These are phyloP conservation scores for Penicillium chermesinum DNA, from an alignment of 495 filamentous ascomycete species.

Conservation along the genomic window DNA sequence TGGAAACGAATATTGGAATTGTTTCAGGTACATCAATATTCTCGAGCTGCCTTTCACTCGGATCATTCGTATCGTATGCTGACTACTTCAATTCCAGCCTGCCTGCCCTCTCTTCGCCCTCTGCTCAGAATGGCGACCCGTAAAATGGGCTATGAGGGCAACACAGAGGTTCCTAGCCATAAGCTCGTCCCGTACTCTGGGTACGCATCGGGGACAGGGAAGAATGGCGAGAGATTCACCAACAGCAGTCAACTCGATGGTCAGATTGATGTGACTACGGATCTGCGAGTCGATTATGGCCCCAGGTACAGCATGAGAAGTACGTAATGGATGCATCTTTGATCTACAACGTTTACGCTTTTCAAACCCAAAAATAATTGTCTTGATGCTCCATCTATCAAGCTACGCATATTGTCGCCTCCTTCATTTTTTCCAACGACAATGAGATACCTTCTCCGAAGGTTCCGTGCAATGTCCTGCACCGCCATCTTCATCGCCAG, in stretches of 20 bases:
- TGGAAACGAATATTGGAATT: slow-evolving; percentile 2
- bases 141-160: background rate
- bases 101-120: background rate
- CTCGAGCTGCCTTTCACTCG: background rate
- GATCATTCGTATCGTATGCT: background rate
- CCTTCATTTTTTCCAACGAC: too few species aligned
- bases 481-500: too few species aligned
- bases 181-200: background rate
- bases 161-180: background rate
- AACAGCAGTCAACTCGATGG: background rate
- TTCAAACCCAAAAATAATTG: too few species aligned
- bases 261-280: background rate
- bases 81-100: background rate
- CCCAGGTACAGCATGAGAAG: background rate
- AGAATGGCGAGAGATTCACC: background rate
- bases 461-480: too few species aligned
- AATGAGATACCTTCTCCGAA: too few species aligned
- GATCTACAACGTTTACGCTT: background rate
- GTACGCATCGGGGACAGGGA: background rate
- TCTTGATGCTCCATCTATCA: too few species aligned
- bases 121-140: background rate
- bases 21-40: slow-evolving; percentile 2
- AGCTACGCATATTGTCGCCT: too few species aligned
- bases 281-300: background rate
- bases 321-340: background rate